phyloP scores from a whole-genome alignment of 805 yeast species.

The Ogataea pilisensis region DNA sequence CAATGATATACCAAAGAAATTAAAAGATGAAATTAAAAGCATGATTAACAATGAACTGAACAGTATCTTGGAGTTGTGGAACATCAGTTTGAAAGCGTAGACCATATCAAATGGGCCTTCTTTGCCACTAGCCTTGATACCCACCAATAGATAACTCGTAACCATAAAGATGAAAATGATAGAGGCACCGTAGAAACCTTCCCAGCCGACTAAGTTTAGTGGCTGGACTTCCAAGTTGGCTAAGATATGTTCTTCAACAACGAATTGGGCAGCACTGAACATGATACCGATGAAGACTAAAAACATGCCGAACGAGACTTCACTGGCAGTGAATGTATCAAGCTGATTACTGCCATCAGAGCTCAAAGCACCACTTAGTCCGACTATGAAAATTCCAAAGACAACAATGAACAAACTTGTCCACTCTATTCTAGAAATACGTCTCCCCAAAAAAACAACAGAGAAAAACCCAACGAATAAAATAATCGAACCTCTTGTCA shows the following conservation, averaged over 20 bases:
- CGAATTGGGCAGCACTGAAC: conserved; percentile 75
- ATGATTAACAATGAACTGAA: conserved; percentile 58
- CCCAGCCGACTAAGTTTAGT: conserved; percentile 63
- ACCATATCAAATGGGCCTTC: conserved; percentile 53
- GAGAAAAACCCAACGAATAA: conserved; percentile 72
- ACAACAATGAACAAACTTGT: conserved; percentile 57
- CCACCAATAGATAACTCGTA: conserved; percentile 38
- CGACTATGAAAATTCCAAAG: conserved; percentile 68
- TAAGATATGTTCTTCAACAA: conserved; percentile 68
- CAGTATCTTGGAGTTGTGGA: conserved; percentile 40
- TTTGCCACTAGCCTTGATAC: conserved; percentile 36
- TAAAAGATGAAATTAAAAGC: conserved; percentile 69
- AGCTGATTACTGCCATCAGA: conserved; percentile 11
- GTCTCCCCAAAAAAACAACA: conserved; percentile 53
- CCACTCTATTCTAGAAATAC: conserved; percentile 65
- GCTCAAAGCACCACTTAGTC: conserved; percentile 55
- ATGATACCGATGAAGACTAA: conserved; percentile 58
- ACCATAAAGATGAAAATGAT: conserved; percentile 44
- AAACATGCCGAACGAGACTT: conserved; percentile 50
- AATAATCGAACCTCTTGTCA: conserved; percentile 79
- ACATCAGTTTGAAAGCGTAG: conserved; percentile 47
- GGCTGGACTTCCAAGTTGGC: conserved; percentile 52
- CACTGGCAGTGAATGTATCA: conserved; percentile 9
- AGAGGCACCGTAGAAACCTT: conserved; percentile 62
- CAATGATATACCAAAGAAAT: conserved; percentile 66